phyloP scores from a whole-genome alignment of 2,329 filamentous ascomycete genomes.

The Aspergillus candidus region DNA sequence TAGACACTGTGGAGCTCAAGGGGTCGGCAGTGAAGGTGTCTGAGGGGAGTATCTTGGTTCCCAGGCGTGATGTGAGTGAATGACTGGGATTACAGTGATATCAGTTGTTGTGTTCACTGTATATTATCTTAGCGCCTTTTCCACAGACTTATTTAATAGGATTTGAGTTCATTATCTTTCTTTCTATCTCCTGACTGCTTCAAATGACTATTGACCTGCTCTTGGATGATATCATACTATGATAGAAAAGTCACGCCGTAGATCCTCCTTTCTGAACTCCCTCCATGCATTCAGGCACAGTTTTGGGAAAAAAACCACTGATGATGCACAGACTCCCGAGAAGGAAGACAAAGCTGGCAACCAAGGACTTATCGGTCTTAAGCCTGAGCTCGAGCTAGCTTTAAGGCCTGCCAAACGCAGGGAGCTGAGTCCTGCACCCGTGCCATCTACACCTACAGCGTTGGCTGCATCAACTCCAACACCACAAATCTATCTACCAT shows the following conservation, averaged over 20 bases:
- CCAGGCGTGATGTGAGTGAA: constrained; percentile 6
- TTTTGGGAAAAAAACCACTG: constrained; percentile 6
- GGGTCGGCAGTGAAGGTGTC: constrained; percentile 31
- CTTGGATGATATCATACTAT: neutral
- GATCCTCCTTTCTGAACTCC: constrained; percentile 12
- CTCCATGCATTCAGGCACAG: constrained; percentile 17
- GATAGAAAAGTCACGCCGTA: constrained; percentile 10
- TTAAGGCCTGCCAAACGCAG: neutral
- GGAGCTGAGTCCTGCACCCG: neutral
- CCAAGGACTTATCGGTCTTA: neutral
- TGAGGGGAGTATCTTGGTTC: constrained; percentile 27
- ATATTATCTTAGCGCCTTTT: no score
- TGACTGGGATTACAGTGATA: neutral
- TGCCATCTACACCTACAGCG: neutral
- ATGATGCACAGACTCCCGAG: neutral
- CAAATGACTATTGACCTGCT: no score
- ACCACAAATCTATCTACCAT: no score
- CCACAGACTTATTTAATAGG: no score
- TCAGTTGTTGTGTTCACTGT: no score
- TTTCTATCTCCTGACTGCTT: no score
- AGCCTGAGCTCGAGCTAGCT: neutral
- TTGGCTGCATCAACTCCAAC: no score
- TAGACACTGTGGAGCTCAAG: constrained; percentile 28
- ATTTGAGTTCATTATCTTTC: no score
- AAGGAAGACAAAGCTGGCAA: neutral